Base-by-base conservation (phyloP, 2,329 filamentous ascomycete genomes). In the Pseudogymnoascus sp. region DNA sequence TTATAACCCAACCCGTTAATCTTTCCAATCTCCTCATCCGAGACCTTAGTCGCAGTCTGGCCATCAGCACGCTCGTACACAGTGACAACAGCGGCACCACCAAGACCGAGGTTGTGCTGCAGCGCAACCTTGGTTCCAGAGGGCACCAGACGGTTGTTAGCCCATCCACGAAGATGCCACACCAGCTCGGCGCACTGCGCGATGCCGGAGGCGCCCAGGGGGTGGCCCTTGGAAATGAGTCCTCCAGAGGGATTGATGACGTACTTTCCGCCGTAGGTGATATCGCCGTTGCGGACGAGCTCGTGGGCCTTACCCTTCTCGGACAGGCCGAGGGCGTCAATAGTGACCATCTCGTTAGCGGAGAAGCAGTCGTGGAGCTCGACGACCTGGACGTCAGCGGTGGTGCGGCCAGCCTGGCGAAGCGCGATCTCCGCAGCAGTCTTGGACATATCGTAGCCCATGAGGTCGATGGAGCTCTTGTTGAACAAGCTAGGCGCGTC, bases 291-390 rank as follows among this genome's bases (percentile, higher is more conserved):
- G 45, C 92, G 86, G 23, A 98, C 92, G 77, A 97, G 86, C 77
- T 97, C 92, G 75, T 97, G 93, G 0, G 93, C 95, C 76, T 92
- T 93, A 14, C 93, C 93, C 13, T 83, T 85, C 65, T 86, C 86
- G 43, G 82, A 85, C 10, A 98, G 83, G 1, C 92, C 92, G 0
- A 98, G 83, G 0, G 91, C 91, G 74, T 98, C 93, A 61, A 98
- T 87, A 1, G 87, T 88, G 62, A 95, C 84, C 89, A 98, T 90
- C 80, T 98, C 91, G 75, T 98, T 98, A 25, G 93, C 88, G 16
- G 88, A 92, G 83, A 98, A 98, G 80, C 95, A 98, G 79, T 98
- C 95, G 78, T 98, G 95, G 66, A 98, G 81, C 79, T 98, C 93
- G 73, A 91, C 92, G 14, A 98, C 90, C 72, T 89, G 86, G 67